Conservation (phyloP, 495 filamentous ascomycete species). For the Apiosordaria backusii region DNA sequence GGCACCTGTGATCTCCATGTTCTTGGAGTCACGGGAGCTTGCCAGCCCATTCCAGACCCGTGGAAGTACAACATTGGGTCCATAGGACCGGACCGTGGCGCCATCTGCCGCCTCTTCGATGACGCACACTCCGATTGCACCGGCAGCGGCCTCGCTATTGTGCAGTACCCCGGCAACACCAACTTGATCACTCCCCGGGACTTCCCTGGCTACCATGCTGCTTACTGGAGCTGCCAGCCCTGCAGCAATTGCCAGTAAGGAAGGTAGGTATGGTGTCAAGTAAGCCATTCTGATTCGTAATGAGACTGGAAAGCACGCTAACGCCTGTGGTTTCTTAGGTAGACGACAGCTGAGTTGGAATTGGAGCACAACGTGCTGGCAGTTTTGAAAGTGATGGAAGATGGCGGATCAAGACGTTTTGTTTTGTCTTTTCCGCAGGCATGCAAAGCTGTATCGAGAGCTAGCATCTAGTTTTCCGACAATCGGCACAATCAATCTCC, state of each 20-base stretch:
- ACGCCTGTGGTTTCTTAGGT: no score
- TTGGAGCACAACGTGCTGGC: no score
- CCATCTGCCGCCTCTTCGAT: conserved; percentile 9
- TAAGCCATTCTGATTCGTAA: no score
- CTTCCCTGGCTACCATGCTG: not conserved
- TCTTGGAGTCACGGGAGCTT: not conserved
- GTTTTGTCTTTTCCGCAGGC: no score
- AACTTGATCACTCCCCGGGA: not conserved
- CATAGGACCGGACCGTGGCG: conserved; percentile 7
- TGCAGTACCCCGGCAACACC: not conserved
- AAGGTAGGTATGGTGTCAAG: no score
- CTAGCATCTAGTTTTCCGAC: no score
- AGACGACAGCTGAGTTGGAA: no score
- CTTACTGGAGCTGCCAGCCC: conserved; percentile 4
- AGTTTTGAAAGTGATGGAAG: no score
- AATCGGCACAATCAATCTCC: no score
- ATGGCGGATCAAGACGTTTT: no score
- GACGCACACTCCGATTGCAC: not conserved
- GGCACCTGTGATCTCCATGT: not conserved
- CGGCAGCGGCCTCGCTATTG: not conserved
- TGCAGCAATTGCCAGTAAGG: conserved; percentile 1
- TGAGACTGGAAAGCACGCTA: no score
- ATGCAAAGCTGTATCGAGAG: no score
- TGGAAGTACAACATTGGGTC: conserved; percentile 4
- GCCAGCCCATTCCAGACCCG: not conserved